phyloP scores from a whole-genome alignment of 2,329 filamentous ascomycete genomes.

The Malbranchea cinnamomea region DNA sequence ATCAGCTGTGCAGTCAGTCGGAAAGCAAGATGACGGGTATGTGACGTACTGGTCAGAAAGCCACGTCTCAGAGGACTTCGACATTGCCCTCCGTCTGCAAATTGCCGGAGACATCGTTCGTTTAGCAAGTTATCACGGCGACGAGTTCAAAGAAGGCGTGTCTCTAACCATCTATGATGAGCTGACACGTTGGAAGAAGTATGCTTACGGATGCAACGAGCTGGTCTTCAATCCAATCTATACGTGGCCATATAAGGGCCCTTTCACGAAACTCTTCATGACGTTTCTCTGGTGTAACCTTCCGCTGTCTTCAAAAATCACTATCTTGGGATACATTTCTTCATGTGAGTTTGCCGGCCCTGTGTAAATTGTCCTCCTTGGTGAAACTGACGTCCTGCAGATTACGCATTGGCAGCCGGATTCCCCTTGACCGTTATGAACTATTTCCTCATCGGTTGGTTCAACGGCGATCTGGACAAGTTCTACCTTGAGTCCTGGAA shows the following conservation, averaged over 20 bases:
- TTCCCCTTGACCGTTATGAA: constrained; percentile 54
- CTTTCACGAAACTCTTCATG: constrained; percentile 66
- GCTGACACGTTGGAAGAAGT: constrained; percentile 69
- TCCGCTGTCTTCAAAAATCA: constrained; percentile 46
- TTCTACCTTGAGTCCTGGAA: constrained; percentile 52
- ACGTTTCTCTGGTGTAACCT: constrained; percentile 56
- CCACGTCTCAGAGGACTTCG: constrained; percentile 65
- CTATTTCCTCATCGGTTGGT: constrained; percentile 59
- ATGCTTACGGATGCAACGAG: constrained; percentile 67
- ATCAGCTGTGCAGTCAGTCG: constrained; percentile 44
- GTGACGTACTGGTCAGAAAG: constrained; percentile 61
- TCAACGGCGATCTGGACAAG: constrained; percentile 49
- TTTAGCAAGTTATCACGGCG: constrained; percentile 51
- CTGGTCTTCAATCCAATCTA: constrained; percentile 64
- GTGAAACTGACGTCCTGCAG: constrained; percentile 7
- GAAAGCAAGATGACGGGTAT: constrained; percentile 41
- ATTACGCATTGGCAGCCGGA: constrained; percentile 55
- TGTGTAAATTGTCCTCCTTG: neutral
- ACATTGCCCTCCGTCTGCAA: constrained; percentile 59
- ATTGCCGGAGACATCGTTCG: constrained; percentile 53
- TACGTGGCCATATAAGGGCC: constrained; percentile 57
- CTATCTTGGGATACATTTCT: constrained; percentile 55
- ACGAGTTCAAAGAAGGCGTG: constrained; percentile 65
- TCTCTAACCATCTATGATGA: constrained; percentile 76
- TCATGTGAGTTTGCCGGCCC: constrained; percentile 34